phyloP scores from a whole-genome alignment of 2,329 filamentous ascomycete species.

The Aspergillus calidoustus region DNA sequence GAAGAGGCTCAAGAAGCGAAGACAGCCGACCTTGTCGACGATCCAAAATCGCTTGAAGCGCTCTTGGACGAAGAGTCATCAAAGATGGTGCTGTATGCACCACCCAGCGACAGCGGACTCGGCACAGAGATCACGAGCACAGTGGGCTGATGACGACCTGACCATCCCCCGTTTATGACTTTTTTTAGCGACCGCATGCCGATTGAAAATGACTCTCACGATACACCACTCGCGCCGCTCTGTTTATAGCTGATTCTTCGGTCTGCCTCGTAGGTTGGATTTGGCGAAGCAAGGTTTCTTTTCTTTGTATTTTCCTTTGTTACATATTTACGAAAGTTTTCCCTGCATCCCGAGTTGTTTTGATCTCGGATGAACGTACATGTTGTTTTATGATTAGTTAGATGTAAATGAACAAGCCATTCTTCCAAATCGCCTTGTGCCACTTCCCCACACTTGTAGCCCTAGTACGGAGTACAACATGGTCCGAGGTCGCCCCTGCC shows the following conservation, averaged over 20 bases:
- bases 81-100: conserved; percentile 35
- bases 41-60: conserved; percentile 11
- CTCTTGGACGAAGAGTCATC: conserved; percentile 27
- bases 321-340: conserved; percentile 18
- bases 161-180: not conserved
- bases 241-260: conserved; percentile 15
- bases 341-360: conserved; percentile 6
- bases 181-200: conserved; percentile 6
- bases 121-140: conserved; percentile 34
- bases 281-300: conserved; percentile 19
- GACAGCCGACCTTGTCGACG: conserved; percentile 20
- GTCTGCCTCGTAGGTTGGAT: conserved; percentile 8
- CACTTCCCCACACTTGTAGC: not conserved
- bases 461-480: not conserved
- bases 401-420: conserved; percentile 10
- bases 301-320: conserved; percentile 32
- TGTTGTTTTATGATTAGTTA: conserved; percentile 12
- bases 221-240: conserved; percentile 29
- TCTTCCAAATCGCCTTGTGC: not conserved
- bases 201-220: conserved; percentile 7
- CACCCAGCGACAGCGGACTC: conserved; percentile 36
- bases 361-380: conserved; percentile 5
- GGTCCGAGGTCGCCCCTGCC: no score
- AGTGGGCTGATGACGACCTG: conserved; percentile 19
- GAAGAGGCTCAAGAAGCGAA: conserved; percentile 25